A percentile compares a stretch with the other conserved stretches of the same genome.
Evolutionary conservation across 2,329 filamentous ascomycete species (phyloP).

Genomic region (Oidium heveae): DNA sequence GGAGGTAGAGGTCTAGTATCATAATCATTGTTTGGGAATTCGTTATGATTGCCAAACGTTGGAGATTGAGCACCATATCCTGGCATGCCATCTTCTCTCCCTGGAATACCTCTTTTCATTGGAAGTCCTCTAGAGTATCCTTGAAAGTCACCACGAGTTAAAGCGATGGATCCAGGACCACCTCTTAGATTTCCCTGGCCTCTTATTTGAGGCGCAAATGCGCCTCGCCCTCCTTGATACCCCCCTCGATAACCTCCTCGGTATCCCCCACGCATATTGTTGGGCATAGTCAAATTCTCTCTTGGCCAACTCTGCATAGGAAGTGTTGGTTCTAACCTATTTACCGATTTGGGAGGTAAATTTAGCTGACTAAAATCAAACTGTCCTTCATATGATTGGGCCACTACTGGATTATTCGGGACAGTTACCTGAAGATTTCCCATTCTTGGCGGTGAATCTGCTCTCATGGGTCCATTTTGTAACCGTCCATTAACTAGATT

Average conservation of each 20-base stretch:
- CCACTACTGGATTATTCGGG: constrained; percentile 35
- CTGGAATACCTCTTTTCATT: constrained; percentile 17
- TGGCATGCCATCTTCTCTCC: constrained; percentile 20
- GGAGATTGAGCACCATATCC: constrained; percentile 10
- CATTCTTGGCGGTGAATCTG: constrained; percentile 4
- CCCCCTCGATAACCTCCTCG: constrained; percentile 20
- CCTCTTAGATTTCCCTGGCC: not conserved
- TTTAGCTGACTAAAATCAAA: constrained; percentile 19
- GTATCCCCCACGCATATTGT: constrained; percentile 6
- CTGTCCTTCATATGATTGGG: constrained; percentile 5
- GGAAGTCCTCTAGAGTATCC: constrained; percentile 2
- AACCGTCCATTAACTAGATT: constrained; percentile 18
- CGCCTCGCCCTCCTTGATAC: constrained; percentile 15
- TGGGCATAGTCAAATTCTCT: not conserved
- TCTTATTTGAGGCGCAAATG: not conserved
- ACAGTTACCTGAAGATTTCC: constrained; percentile 21
- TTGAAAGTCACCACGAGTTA: constrained; percentile 9
- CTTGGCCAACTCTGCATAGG: not conserved
- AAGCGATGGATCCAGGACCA: constrained; percentile 3
- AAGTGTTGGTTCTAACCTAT: constrained; percentile 18
- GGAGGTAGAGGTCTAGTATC: constrained; percentile 9
- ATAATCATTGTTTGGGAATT: constrained; percentile 3
- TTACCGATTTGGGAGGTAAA: no score
- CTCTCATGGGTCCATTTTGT: constrained; percentile 4
- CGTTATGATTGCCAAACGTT: constrained; percentile 6